Conservation (phyloP, 345 rosid genomes). For the Cochlearia excelsa region DNA sequence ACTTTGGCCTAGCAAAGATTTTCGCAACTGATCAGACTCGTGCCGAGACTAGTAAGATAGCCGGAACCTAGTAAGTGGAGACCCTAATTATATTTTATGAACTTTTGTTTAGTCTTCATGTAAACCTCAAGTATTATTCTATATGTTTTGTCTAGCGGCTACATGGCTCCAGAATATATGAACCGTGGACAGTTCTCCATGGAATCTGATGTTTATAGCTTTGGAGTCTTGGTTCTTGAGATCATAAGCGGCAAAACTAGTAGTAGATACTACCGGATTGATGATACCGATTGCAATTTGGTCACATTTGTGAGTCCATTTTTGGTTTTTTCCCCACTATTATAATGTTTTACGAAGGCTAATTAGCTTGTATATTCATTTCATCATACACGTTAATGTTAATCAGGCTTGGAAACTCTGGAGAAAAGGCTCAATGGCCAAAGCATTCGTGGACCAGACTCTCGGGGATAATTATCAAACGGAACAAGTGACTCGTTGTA, state of each 20-base stretch:
- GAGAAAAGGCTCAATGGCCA: conserved; percentile 37
- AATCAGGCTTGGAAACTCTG: conserved; percentile 42
- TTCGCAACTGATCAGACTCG: conserved; percentile 3
- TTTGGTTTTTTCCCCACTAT: not conserved
- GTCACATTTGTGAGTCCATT: not conserved
- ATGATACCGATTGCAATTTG: not conserved
- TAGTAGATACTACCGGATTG: not conserved
- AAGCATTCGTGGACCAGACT: conserved; percentile 36
- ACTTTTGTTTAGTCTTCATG: no score
- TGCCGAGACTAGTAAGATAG: not conserved
- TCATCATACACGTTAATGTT: not conserved
- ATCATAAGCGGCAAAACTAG: conserved; percentile 28
- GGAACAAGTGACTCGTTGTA: conserved; percentile 40
- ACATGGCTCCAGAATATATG: conserved; percentile 40
- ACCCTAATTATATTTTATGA: no score
- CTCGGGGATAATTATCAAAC: conserved; percentile 23
- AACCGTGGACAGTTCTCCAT: conserved; percentile 29
- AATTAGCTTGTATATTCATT: no score
- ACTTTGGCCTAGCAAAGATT: conserved; percentile 20
- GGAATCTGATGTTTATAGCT: conserved; percentile 27
- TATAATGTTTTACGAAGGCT: no score
- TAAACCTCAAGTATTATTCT: not conserved
- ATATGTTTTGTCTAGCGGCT: not conserved
- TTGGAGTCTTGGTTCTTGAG: conserved; percentile 27
- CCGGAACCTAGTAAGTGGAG: conserved; percentile 18